phyloP scores from a whole-genome alignment of 176 grass and related monocot species.

The Aegilops bicornis region DNA sequence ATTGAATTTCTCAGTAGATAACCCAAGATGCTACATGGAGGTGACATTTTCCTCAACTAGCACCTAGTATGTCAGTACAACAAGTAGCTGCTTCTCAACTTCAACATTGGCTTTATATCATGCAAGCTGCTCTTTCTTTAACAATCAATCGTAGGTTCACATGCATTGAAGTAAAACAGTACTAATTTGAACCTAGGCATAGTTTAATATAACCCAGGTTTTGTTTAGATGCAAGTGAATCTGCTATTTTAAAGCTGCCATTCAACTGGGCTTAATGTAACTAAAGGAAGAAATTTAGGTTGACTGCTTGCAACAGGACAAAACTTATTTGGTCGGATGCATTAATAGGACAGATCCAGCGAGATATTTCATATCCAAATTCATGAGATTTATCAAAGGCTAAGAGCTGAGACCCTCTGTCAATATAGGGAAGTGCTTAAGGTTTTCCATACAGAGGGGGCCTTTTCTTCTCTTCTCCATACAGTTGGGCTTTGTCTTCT shows the following conservation, averaged over 20 bases:
- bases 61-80: not conserved
- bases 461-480: not conserved
- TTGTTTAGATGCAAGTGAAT: not conserved
- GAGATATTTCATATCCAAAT: constrained; percentile 4
- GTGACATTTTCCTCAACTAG: no score
- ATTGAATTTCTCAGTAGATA: not conserved
- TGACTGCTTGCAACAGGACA: not conserved
- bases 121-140: not conserved
- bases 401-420: not conserved
- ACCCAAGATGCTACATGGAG: no score
- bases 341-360: not conserved
- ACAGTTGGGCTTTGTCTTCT: not conserved
- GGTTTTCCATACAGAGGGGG: not conserved
- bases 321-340: not conserved
- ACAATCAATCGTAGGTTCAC: not conserved
- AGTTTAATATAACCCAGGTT: not conserved
- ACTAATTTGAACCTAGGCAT: not conserved
- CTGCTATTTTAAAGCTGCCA: not conserved
- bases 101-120: not conserved
- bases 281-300: constrained; percentile 4
- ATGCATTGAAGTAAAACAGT: not conserved
- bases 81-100: not conserved
- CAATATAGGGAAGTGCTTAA: not conserved
- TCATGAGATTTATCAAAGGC: not conserved
- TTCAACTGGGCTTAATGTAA: not conserved